Evolutionary conservation across 2,329 filamentous ascomycete species (phyloP), one percentile per base, ranked within the genome.

Genomic region (Talaromyces pinophilus): DNA sequence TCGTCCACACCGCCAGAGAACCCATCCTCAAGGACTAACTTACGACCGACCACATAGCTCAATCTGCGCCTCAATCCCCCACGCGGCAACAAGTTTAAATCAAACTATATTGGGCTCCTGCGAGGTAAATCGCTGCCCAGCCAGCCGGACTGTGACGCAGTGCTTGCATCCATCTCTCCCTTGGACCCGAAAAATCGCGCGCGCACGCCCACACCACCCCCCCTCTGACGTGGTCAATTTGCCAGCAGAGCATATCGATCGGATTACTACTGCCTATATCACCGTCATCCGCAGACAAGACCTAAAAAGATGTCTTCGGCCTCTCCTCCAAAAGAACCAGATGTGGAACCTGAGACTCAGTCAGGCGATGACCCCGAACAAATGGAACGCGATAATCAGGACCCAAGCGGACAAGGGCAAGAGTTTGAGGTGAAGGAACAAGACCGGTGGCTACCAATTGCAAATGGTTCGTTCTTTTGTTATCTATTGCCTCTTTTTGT

Each of bases 391-490:
- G 81, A 82, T 67, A 78, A 81, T 67, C 79, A 80, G 84, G 91
- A 93, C 80, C 84, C 86, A 88, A 90, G 92, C 84, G 85, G 86
- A 80, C 86, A 86, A 81, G 90, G 87, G 80, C 86, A 90, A 82
- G 94, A 98, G 84, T 97, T 97, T 80, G 94, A 98, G 83, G 94
- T 98, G 82, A 98, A 98, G 86, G 95, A 99, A 83, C 95, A 99
- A 83, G 95, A 99, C 83, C 87, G 95, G 86, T 99, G 95, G 95
- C 88, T 99, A 80, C 95, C 95, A 80, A 99, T 99, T 87, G 95
- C 95, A 84, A 99, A 99, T 93, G 95, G 95, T 99, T 87, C 87
- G 95, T 95, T 82, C 35, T 59, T 25, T 46, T 64, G 33, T 11
- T 64, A 15, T 57, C n/a, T 35, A 44, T 28, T 30, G 19, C 19